Evolutionary conservation across 768 basidiomycete species (phyloP).

Genomic region (Lentinula sp.): DNA sequence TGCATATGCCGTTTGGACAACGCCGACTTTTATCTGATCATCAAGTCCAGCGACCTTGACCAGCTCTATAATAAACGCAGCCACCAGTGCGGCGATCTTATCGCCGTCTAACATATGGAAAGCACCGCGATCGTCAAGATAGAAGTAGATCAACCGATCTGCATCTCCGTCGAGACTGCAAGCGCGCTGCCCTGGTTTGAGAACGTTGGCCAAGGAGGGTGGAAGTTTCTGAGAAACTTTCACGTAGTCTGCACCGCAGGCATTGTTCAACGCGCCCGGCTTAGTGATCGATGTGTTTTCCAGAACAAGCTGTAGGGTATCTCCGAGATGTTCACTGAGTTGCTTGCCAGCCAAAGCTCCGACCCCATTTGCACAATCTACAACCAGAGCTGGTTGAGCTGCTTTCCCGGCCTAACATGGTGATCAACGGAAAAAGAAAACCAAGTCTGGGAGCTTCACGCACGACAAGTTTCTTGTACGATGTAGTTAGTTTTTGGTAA

Average conservation of each 20-base stretch:
- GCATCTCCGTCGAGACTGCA: constrained; percentile 98
- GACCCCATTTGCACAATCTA: constrained; percentile 99
- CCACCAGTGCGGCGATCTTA: constrained; percentile 93
- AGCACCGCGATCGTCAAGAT: constrained; percentile 65
- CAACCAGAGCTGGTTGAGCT: constrained; percentile 52
- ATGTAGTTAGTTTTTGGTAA: constrained; percentile 68
- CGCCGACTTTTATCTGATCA: constrained; percentile 74
- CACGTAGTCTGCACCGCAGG: constrained; percentile 94
- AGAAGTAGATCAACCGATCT: constrained; percentile 94
- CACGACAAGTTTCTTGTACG: constrained; percentile 87
- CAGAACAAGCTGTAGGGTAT: constrained; percentile 55
- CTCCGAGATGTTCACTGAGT: constrained; percentile 54
- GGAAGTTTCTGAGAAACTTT: constrained; percentile 90
- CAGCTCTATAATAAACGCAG: constrained; percentile 87
- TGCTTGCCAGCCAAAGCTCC: constrained; percentile 68
- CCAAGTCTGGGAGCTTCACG: constrained; percentile 21
- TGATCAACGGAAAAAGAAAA: constrained; percentile 1
- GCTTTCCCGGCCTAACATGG: constrained; percentile 50
- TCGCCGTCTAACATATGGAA: constrained; percentile 97
- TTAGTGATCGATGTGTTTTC: constrained; percentile 64
- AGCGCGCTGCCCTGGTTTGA: constrained; percentile 71
- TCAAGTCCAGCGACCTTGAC: constrained; percentile 83
- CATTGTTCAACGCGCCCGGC: constrained; percentile 71
- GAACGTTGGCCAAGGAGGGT: constrained; percentile 56
- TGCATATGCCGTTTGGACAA: constrained; percentile 98